A percentile compares a stretch with the other conserved stretches of the same genome.
Evolutionary conservation across 495 filamentous ascomycete genomes (phyloP).

Genomic region (Trichoderma orchidacearum): DNA sequence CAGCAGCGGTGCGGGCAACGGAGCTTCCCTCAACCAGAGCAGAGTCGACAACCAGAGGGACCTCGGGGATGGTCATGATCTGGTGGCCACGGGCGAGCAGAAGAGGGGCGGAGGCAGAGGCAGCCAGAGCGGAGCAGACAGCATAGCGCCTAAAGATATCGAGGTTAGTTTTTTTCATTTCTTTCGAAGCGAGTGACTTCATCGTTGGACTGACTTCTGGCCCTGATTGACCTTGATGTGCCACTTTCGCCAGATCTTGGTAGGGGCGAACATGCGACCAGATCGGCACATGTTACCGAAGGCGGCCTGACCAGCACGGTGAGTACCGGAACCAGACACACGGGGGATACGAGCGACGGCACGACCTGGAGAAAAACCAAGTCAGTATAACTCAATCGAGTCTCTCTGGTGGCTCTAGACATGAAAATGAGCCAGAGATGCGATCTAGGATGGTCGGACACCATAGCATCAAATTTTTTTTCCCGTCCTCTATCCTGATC

Average conservation of each 20-base stretch:
- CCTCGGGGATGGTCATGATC: constrained; percentile 81
- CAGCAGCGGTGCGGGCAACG: constrained; percentile 78
- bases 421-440: no score
- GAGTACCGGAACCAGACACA: constrained; percentile 99
- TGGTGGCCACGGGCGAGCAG: constrained; percentile 95
- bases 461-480: neutral
- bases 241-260: constrained; percentile 99
- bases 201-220: constrained; percentile 57
- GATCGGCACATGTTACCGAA: constrained; percentile 99
- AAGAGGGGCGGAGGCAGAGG: constrained; percentile 85
- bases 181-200: no score
- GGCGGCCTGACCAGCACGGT: constrained; percentile 98
- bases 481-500: neutral
- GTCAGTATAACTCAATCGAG: neutral
- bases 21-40: constrained; percentile 65
- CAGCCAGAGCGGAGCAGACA: constrained; percentile 90
- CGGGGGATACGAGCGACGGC: constrained; percentile 99
- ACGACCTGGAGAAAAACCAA: constrained; percentile 50
- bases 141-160: constrained; percentile 65
- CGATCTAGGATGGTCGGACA: neutral
- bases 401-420: no score
- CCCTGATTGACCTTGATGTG: constrained; percentile 98
- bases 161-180: constrained; percentile 8
- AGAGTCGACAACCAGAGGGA: constrained; percentile 89
- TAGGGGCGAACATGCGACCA: constrained; percentile 99